Evolutionary conservation across 208 protist species (phyloP).

Genomic region (Acanthamoeba sp.): DNA sequence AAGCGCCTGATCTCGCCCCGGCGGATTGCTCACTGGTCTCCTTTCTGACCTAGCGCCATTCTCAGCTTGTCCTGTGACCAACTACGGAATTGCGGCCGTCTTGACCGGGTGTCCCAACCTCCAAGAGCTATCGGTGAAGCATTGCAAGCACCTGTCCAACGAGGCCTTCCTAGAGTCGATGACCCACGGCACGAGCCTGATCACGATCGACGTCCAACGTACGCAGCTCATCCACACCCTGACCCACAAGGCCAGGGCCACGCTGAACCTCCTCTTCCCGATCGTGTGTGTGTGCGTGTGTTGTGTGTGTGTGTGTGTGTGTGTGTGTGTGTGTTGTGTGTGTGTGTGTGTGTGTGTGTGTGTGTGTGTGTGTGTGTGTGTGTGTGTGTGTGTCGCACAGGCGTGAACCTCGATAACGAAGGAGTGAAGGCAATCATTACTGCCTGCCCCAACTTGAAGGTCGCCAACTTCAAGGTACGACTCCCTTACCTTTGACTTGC

Average conservation of each 20-base stretch:
- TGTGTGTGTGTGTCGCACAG: background rate
- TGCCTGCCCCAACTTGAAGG: background rate
- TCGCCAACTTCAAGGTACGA: conserved; percentile 42
- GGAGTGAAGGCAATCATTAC: background rate
- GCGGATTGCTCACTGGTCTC: background rate
- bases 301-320: too few species aligned
- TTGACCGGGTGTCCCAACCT: background rate
- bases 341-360: too few species aligned
- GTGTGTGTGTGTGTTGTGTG: too few species aligned
- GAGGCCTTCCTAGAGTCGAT: background rate
- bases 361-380: too few species aligned
- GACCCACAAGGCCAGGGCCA: too few species aligned
- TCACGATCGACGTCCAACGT: background rate
- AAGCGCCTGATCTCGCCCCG: background rate
- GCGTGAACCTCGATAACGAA: background rate
- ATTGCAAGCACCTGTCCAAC: background rate
- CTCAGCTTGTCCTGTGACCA: background rate
- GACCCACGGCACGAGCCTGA: background rate
- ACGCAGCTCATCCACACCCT: background rate
- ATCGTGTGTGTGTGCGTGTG: background rate
- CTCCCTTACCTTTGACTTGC: background rate
- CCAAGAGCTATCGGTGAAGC: background rate
- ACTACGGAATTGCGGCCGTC: background rate
- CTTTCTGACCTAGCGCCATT: too few species aligned
- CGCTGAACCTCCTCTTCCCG: too few species aligned